Base-by-base conservation (phyloP, 192 early-diverging fungal genomes). In the Podila clonocystis region DNA sequence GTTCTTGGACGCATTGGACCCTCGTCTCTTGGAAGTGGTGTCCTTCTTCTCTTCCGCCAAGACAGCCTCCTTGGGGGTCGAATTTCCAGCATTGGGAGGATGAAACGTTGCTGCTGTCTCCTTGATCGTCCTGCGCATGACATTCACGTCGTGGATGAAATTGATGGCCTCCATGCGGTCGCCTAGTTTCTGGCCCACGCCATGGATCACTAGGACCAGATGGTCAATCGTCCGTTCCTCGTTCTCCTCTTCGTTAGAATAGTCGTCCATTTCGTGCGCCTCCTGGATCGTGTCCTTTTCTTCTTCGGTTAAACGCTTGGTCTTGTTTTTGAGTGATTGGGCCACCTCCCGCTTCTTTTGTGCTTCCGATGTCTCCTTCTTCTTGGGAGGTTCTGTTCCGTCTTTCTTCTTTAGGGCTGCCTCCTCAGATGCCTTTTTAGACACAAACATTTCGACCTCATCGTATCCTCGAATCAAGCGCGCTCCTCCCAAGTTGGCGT, bases 151-250 rank as follows among this genome's bases (percentile, higher is more conserved):
- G 70, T 89, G 85, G 15, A 90, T 82, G 80, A 90, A 90, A 31
- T 91, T 90, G 67, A 96, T 89, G 1, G 86, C 87, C 38, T 90
- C 87, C 66, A 95, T 84, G 30, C 86, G 75, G 62, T 95, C 94
- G 29, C 90, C 86, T 17, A 96, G 82, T 67, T 95, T 96, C 72
- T 96, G 95, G 24, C 95, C 95, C 61, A 96, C 91, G 82, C 95
- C 95, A 67, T 96, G 95, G 76, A 96, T 90, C 12, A 93, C 94
- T 63, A 96, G 84, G 9, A 96, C 82, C 12, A 96, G 68, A 75
- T 96, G 95, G 68, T 94, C 86, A 61, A 96, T 91, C 13, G 83
- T 84, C 31, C 94, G 83, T 57, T 92, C 92, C 11, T 91, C 88
- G 22, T 85, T 85, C 58, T 91, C 90, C 75, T 78, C 88, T 36